Evolutionary conservation across 305 asterid species (phyloP).

Genomic region (Caryopteris hybrid): DNA sequence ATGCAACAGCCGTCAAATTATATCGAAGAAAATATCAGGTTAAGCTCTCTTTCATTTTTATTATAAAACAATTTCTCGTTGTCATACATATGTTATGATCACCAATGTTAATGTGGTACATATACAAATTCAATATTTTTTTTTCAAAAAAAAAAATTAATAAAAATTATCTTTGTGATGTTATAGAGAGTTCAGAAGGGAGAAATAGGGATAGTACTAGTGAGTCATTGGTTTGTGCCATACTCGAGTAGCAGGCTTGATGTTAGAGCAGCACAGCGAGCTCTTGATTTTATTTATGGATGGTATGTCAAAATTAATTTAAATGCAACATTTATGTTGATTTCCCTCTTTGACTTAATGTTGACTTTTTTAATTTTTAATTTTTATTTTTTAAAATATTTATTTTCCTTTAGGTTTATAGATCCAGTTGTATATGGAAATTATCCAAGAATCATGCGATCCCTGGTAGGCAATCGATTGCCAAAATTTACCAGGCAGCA

Average conservation of each 20-base stretch:
- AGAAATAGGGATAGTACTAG: constrained; percentile 43
- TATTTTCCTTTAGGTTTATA: constrained; percentile 32
- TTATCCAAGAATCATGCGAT: constrained; percentile 43
- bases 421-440: constrained; percentile 44
- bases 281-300: constrained; percentile 53
- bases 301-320: constrained; percentile 33
- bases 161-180: no score
- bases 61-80: background rate
- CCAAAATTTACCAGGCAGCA: constrained; percentile 38
- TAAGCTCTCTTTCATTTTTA: background rate
- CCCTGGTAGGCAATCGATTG: constrained; percentile 33
- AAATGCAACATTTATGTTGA: no score
- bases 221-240: constrained; percentile 37
- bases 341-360: no score
- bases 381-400: background rate
- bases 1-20: constrained; percentile 30
- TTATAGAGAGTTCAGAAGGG: constrained; percentile 41
- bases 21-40: constrained; percentile 42
- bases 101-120: no score
- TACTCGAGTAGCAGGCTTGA: constrained; percentile 26
- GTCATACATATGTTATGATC: no score
- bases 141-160: no score
- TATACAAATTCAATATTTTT: no score
- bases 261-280: constrained; percentile 37
- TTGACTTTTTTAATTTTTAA: no score